These are phyloP conservation scores for Pythium guiyangense DNA, from an alignment of 352 stramenopile genomes.

Conservation along the genomic window DNA sequence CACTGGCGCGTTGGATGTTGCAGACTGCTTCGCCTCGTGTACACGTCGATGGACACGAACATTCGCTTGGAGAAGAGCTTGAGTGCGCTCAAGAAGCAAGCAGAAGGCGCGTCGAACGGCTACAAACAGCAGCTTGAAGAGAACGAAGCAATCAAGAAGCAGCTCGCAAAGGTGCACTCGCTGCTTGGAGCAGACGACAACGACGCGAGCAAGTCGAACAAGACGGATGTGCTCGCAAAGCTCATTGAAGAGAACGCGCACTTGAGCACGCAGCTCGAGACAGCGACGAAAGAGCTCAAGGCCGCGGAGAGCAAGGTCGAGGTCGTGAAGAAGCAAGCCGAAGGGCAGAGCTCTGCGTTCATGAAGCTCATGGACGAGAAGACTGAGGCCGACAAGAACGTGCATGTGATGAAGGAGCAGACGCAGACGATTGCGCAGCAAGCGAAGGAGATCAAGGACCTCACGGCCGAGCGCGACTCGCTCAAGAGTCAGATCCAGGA, in stretches of 20 bases:
- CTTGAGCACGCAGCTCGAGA: constrained; percentile 37
- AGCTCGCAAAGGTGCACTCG: constrained; percentile 62
- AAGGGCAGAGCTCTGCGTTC: constrained; percentile 70
- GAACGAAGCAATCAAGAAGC: constrained; percentile 59
- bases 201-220: constrained; percentile 25
- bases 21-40: constrained; percentile 69
- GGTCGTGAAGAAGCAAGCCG: constrained; percentile 70
- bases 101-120: constrained; percentile 49
- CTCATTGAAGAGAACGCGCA: constrained; percentile 62
- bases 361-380: constrained; percentile 86
- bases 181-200: constrained; percentile 25
- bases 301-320: constrained; percentile 42
- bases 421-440: constrained; percentile 41
- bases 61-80: constrained; percentile 69
- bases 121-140: constrained; percentile 71
- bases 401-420: constrained; percentile 31
- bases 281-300: constrained; percentile 31
- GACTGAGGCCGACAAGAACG: constrained; percentile 45
- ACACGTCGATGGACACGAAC: constrained; percentile 61
- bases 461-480: constrained; percentile 60
- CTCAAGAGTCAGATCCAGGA: constrained; percentile 82
- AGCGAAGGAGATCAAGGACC: constrained; percentile 34
- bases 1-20: neutral
- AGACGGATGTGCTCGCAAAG: constrained; percentile 38
- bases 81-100: constrained; percentile 72